Evolutionary conservation across 2,329 filamentous ascomycete species (phyloP).

Genomic region (Nothopassalora personata): DNA sequence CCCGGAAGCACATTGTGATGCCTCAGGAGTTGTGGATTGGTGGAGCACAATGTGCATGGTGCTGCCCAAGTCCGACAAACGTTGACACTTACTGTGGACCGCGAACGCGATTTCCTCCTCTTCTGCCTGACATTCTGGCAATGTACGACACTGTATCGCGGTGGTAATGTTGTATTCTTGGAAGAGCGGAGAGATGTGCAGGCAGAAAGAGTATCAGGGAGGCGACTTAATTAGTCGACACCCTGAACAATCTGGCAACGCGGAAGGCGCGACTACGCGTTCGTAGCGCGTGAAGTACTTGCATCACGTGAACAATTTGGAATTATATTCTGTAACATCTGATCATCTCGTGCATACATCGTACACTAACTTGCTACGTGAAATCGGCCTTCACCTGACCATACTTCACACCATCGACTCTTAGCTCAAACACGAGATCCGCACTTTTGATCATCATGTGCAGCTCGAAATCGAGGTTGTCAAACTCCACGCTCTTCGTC

Average conservation of each 20-base stretch:
- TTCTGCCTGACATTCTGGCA: conserved; percentile 31
- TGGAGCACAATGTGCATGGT: too few species aligned
- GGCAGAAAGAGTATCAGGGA: background rate
- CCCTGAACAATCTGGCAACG: background rate
- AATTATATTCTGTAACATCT: background rate
- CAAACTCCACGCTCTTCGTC: conserved; percentile 71
- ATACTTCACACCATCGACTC: conserved; percentile 72
- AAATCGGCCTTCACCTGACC: conserved; percentile 74
- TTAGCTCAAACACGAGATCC: conserved; percentile 69
- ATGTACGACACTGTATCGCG: background rate
- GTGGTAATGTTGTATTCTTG: background rate
- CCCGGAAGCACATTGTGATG: conserved; percentile 58
- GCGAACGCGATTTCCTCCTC: conserved; percentile 45
- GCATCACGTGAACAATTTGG: background rate
- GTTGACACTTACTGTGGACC: conserved; percentile 55
- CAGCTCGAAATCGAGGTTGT: conserved; percentile 74
- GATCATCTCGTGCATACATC: background rate
- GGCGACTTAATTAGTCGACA: background rate
- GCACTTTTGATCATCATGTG: conserved; percentile 80
- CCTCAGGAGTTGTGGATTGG: conserved; percentile 40
- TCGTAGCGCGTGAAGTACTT: background rate
- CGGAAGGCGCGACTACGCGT: background rate
- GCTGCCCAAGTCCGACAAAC: too few species aligned
- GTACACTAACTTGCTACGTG: conserved; percentile 43
- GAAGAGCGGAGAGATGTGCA: background rate